Percentiles rank a stretch among this genome's conserved stretches.
Evolutionary conservation across 805 yeast genomes (phyloP).

Genomic region (Clavispora carvajalis): DNA sequence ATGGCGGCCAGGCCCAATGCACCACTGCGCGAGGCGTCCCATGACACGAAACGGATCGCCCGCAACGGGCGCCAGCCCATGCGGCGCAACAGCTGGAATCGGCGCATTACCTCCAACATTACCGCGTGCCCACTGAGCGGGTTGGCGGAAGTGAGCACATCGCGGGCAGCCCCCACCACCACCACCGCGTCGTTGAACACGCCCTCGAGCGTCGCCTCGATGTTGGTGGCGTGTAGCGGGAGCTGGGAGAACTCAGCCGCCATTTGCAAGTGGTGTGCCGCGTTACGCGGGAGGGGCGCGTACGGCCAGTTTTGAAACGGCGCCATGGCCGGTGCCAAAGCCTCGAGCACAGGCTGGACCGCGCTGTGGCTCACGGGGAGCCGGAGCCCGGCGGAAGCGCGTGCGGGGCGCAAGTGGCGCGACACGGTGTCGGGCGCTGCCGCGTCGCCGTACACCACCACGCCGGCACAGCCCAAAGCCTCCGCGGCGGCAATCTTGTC

Average conservation of each 20-base stretch:
- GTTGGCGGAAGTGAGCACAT: conserved; percentile 30
- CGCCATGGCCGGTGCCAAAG: conserved; percentile 6
- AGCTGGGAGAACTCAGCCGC: conserved; percentile 1
- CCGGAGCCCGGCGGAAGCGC: no score
- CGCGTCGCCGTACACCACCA: conserved; percentile 11
- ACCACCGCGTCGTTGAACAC: conserved; percentile 36
- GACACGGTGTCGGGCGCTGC: conserved; percentile 7
- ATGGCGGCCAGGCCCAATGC: conserved; percentile 25
- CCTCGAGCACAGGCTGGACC: conserved; percentile 12
- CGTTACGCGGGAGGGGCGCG: conserved; percentile 6
- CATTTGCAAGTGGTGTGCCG: conserved; percentile 6
- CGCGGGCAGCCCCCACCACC: conserved; percentile 37
- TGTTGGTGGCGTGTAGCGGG: conserved; percentile 18
- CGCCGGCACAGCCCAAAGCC: conserved; percentile 9
- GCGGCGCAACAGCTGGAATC: conserved; percentile 24
- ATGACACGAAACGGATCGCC: conserved; percentile 33
- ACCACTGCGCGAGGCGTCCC: conserved; percentile 36
- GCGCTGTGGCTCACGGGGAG: conserved; percentile 11
- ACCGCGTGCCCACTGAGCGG: conserved; percentile 38
- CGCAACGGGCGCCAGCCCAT: conserved; percentile 42
- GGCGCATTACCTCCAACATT: conserved; percentile 34
- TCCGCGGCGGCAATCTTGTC: conserved; percentile 12
- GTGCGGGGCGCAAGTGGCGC: conserved; percentile 9
- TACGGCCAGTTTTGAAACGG: conserved; percentile 10
- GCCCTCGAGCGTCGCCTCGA: conserved; percentile 31